Evolutionary conservation across 805 yeast genomes (phyloP).

Genomic region (Lipomyces japonicus): DNA sequence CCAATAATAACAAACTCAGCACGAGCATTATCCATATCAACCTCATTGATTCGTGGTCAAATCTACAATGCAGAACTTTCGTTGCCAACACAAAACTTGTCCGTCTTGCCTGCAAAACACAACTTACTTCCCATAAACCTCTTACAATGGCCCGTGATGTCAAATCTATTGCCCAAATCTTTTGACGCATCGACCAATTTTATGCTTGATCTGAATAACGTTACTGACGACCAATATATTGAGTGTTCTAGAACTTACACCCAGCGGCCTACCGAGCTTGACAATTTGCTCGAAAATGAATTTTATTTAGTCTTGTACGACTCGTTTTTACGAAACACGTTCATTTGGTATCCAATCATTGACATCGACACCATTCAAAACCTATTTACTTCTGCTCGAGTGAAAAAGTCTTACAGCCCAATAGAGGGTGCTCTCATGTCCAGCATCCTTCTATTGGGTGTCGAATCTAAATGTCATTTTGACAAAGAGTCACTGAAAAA

Average conservation of each 20-base stretch:
- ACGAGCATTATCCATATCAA: no score
- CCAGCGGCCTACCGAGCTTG: neutral
- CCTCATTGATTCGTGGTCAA: no score
- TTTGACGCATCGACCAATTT: neutral
- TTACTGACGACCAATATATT: neutral
- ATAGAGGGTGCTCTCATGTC: conserved; percentile 1
- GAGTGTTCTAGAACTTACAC: neutral
- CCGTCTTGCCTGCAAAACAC: conserved; percentile 2
- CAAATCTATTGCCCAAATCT: neutral
- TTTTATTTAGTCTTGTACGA: neutral
- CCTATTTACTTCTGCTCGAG: neutral
- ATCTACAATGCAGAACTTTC: neutral
- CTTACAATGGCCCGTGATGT: conserved; percentile 6
- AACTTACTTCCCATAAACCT: neutral
- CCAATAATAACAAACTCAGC: no score
- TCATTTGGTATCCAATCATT: conserved; percentile 1
- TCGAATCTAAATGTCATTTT: no score
- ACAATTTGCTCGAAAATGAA: neutral
- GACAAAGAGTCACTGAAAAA: no score
- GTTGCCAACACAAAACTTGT: neutral
- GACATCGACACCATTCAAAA: neutral
- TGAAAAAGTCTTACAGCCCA: neutral
- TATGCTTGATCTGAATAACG: neutral
- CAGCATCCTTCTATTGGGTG: conserved; percentile 1
- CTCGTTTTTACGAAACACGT: neutral